Evolutionary conservation across 2,329 filamentous ascomycete genomes (phyloP), one percentile per base, ranked within the genome.

Genomic region (Pseudodiploospora longispora): DNA sequence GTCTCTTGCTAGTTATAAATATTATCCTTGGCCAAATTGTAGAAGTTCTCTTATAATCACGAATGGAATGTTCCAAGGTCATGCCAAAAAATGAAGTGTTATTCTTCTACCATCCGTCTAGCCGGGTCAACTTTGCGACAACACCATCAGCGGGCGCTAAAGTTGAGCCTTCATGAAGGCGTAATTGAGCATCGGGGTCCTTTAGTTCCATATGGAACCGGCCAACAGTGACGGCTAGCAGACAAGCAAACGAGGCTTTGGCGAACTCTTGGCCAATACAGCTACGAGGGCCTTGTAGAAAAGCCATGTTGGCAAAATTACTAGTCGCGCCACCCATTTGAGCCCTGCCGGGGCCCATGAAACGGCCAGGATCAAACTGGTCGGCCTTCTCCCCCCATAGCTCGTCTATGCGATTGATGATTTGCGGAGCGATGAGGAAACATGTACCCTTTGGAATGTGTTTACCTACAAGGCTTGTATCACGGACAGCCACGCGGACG

Each of bases 241-340:
- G 65, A 57, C 84, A 90, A 6, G 87, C 87, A 63, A 95, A 86
- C 69, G 96, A 90, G 1, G 83, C 80, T 58, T 81, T 83, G 0
- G 89, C 85, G 65, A 95, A 95, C 3, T 72, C 58, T 57, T 47
- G 52, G 0, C 56, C 57, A 10, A 60, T 55, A 30, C 57, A 60
- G 8, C 56, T 53, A n/a, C 55, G 47, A 8, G 58, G 58, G 3
- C 58, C 57, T 56, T 94, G 86, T 37, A 94, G 61, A 63, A 95
- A 95, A 0, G 86, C 89, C 63, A 90, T 58, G 50, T 83, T 80
- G 1, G 76, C 73, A 58, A 83, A 89, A 57, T 87, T 87, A 42
- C 71, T 83, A 4, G 70, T 69, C 0, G 83, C 80, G 3, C 83
- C 82, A 2, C 86, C 86, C 6, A 75, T 78, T 19, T 19, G 19